Percentiles rank a stretch among this genome's conserved stretches.
phyloP scores from a whole-genome alignment of 768 basidiomycete genomes.

The Lactarius indigo region DNA sequence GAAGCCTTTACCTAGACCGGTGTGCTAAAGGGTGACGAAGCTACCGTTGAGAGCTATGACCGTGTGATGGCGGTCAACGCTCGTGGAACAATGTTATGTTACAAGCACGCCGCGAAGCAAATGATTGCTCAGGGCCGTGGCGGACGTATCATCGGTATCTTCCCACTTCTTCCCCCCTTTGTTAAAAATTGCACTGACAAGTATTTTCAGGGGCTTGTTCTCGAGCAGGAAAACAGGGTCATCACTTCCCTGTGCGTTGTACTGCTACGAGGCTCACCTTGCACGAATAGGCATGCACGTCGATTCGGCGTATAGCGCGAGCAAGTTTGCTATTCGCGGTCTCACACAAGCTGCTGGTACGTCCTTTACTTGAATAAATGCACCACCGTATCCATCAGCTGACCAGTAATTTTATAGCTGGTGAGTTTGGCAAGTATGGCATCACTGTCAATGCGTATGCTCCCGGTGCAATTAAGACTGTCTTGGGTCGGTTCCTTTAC shows the following conservation, averaged over 20 bases:
- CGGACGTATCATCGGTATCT: slow-evolving; percentile 15
- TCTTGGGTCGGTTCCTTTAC: slow-evolving; percentile 21
- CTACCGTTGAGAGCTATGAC: slow-evolving; percentile 9
- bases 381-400: not conserved
- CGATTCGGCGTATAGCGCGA: slow-evolving; percentile 17
- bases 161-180: not conserved
- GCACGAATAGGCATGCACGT: not conserved
- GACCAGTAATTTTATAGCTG: slow-evolving; percentile 12
- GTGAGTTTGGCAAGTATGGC: slow-evolving; percentile 21
- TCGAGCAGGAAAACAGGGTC: slow-evolving; percentile 20
- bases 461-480: slow-evolving; percentile 26
- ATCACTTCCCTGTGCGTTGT: not conserved
- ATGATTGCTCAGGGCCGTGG: slow-evolving; percentile 27
- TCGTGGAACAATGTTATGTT: slow-evolving; percentile 26
- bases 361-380: not conserved
- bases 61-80: slow-evolving; percentile 12
- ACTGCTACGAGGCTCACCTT: not conserved
- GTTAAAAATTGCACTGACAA: not conserved
- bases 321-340: slow-evolving; percentile 29
- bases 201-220: slow-evolving; percentile 10
- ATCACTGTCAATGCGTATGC: slow-evolving; percentile 31
- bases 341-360: slow-evolving; percentile 27
- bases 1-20: not conserved
- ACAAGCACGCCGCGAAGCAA: slow-evolving; percentile 28
- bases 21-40: not conserved